Evolutionary conservation across 2,329 filamentous ascomycete species (phyloP), one percentile per base, ranked within the genome.

Genomic region (Talaromyces funiculosus): DNA sequence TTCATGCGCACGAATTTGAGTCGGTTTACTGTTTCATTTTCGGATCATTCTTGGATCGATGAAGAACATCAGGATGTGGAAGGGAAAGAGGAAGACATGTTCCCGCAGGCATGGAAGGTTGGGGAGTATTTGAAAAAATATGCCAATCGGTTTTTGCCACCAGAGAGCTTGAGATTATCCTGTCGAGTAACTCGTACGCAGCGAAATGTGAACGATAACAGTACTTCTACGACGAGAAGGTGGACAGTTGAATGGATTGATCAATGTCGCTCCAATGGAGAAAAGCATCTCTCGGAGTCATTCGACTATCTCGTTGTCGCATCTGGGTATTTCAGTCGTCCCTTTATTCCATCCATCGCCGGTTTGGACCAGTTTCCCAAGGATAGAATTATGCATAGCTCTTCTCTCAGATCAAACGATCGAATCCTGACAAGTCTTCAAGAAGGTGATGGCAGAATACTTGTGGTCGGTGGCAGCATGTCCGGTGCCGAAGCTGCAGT

Each of bases 391-490:
- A 73, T 90, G 0, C 89, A 92, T 71, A 92, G 88, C 73, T 88
- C 87, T 53, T 74, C 81, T 29, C 86, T 90, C 70, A 75, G 4
- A 51, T 68, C 33, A 3, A 24, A 4, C 10, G 26, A 20, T 29
- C 26, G 20, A 35, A 43, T 37, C 8, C 12, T 59, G 8, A 20
- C 10, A 3, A 37, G 14, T 14, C 45, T 29, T 62, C 26, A 7
- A 37, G 47, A 24, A 5, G 26, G 33, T 0, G 67, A 68, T 0
- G 82, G 84, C 18, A 90, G 86, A 67, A 85, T 94, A 16, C 78
- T 91, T 1, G 79, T 95, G 0, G 84, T 92, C 0, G 90, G 90
- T 0, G 90, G 90, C 0, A 89, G 92, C 67, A 92, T 94, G 82
- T 93, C 90, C 2, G 90, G 90, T 0, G 84, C 89, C 4, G 90